A percentile compares a stretch with the other conserved stretches of the same genome.
phyloP scores from a whole-genome alignment of 2,329 filamentous ascomycete species.

The Mollisia scopiformis region DNA sequence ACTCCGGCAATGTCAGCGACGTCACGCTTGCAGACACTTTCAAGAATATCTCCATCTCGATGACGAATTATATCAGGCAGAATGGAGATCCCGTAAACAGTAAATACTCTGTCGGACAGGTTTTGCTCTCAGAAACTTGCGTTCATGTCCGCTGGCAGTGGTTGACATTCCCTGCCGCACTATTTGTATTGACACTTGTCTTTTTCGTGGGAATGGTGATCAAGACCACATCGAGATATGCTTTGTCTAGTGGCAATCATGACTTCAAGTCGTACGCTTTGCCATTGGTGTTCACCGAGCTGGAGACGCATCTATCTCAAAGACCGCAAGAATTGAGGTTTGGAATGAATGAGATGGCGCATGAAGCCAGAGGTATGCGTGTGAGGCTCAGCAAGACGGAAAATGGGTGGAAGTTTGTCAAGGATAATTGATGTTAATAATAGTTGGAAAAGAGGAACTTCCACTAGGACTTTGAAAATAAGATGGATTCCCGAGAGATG shows the following conservation, averaged over 20 bases:
- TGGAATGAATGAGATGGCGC: conserved; percentile 1
- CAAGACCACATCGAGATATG: conserved; percentile 1
- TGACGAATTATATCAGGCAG: conserved; percentile 1
- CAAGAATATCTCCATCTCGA: neutral
- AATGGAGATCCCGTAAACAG: neutral
- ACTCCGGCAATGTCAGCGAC: conserved; percentile 1
- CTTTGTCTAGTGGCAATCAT: conserved; percentile 1
- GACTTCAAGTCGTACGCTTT: conserved; percentile 5
- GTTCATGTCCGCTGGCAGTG: conserved; percentile 3
- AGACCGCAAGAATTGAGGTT: neutral
- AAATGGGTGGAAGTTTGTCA: neutral
- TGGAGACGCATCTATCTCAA: neutral
- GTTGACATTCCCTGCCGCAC: conserved; percentile 2
- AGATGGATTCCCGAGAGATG: too few relatives aligned
- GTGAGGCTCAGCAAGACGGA: neutral
- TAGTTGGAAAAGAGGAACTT: too few relatives aligned
- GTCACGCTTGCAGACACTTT: neutral
- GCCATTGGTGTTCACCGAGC: neutral
- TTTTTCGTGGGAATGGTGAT: neutral
- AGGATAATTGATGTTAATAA: neutral
- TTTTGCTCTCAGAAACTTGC: neutral
- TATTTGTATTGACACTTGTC: neutral
- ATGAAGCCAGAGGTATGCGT: neutral
- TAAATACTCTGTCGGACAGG: neutral
- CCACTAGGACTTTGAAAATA: too few relatives aligned